A percentile compares a stretch with the other conserved stretches of the same genome.
Evolutionary conservation across 2,329 filamentous ascomycete genomes (phyloP).

Genomic region (Pestalotiopsis sp.): DNA sequence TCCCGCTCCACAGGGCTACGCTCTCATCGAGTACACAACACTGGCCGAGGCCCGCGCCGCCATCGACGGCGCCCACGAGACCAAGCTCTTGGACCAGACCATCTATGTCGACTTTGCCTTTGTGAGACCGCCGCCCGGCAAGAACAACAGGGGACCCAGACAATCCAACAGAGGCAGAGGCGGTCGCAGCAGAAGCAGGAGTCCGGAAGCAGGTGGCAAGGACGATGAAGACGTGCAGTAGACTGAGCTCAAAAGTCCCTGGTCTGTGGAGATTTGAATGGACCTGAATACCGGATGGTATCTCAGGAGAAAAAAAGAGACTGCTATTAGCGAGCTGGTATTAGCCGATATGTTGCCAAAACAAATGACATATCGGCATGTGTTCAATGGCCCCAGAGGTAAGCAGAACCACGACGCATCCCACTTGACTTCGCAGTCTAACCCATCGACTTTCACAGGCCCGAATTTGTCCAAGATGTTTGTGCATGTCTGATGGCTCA

Average conservation of each 20-base stretch:
- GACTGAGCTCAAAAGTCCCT: not conserved
- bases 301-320: not conserved
- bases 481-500: not conserved
- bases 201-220: slow-evolving; percentile 21
- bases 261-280: not conserved
- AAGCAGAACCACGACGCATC: not conserved
- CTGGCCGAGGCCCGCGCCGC: slow-evolving; percentile 79
- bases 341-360: slow-evolving; percentile 34
- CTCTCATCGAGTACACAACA: slow-evolving; percentile 81
- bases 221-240: slow-evolving; percentile 3
- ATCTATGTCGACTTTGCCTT: slow-evolving; percentile 84
- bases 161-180: slow-evolving; percentile 37
- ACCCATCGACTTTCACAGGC: not conserved
- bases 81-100: slow-evolving; percentile 80
- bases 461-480: not conserved
- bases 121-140: slow-evolving; percentile 74
- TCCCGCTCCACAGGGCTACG: slow-evolving; percentile 67
- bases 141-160: slow-evolving; percentile 46
- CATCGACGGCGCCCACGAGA: slow-evolving; percentile 76
- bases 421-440: not conserved
- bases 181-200: slow-evolving; percentile 51
- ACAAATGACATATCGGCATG: slow-evolving; percentile 17
- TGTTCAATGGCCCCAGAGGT: slow-evolving; percentile 2
- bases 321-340: slow-evolving; percentile 20
- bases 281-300: not conserved